Base-by-base conservation (phyloP, 805 yeast species). In the Zygotorulaspora sp. region DNA sequence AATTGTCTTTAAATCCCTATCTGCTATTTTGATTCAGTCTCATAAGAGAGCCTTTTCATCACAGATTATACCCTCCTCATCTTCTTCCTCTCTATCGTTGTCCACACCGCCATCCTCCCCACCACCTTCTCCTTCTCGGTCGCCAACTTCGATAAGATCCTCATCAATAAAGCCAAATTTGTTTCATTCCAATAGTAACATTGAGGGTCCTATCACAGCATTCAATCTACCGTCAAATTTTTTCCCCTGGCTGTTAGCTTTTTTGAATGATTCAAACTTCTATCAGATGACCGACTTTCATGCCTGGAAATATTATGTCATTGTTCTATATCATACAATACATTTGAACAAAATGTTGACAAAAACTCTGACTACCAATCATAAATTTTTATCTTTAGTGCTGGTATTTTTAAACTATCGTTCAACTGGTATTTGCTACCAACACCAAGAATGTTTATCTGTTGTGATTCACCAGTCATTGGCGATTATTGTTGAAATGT, bases 281-380 rank as follows among this genome's bases (percentile, higher is more conserved):
- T 35, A 34, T 13, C 33, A 33, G 8, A 38, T 34, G 16, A 44
- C 44, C 20, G 49, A 49, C 36, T 35, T 47, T 17, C 53, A 50
- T 35, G 36, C 49, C n/a, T 51, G 61, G 53, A 58, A 57, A 32
- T 58, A 58, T 35, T 58, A 55, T 25, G 44, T 56, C n/a, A 52
- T 47, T 20, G 52, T 55, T 15, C 50, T 60, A 25, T 52, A 41
- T 30, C 54, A 52, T 26, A 32, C 52, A 2, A 40, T 50, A 4
- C 54, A 52, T 16, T 32, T 52, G 24, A 47, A 56, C 40, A 43
- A 41, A 24, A 24, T 31, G 1, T 39, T 48, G 6, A 28, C 53
- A 9, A 32, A 42, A 6, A 36, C 37, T 10, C 36, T 59, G 22
- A 41, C 42, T 15, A 30, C 33, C 14, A 47, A 45, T 32, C 12